A percentile compares a stretch with the other conserved stretches of the same genome.
Conservation (phyloP, 164 flowering plant species). For the Nymphaea thermarum region DNA sequence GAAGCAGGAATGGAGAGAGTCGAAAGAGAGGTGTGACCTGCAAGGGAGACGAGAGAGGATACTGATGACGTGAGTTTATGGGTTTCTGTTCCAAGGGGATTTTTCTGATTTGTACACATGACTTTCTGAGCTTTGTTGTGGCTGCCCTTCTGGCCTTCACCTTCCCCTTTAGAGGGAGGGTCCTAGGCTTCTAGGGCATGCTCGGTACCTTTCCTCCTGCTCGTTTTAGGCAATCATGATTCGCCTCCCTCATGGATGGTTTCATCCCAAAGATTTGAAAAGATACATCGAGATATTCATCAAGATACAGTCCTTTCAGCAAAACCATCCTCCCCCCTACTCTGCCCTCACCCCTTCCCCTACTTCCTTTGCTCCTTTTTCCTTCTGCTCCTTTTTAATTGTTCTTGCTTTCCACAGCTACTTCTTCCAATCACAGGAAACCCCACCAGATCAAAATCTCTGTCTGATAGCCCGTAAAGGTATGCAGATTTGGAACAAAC, state of each 20-base stretch:
- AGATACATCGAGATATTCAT: not conserved
- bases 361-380: not conserved
- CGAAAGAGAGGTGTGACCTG: too few relatives aligned
- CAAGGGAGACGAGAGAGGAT: too few relatives aligned
- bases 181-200: not conserved
- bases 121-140: not conserved
- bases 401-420: not conserved
- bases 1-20: too few relatives aligned
- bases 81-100: not conserved
- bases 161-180: not conserved
- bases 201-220: not conserved
- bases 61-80: not conserved
- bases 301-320: not conserved
- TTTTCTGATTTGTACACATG: not conserved
- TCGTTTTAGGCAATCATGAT: not conserved
- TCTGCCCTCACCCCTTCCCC: not conserved
- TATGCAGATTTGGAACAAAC: too few relatives aligned
- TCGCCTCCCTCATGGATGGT: not conserved
- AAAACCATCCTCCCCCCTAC: not conserved
- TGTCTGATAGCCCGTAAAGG: too few relatives aligned
- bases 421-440: too few relatives aligned
- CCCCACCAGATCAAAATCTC: too few relatives aligned
- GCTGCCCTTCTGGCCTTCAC: not conserved
- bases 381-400: too few relatives aligned
- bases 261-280: not conserved